Evolutionary conservation across 257 asterid genomes (phyloP).

Genomic region (Echium plantagineum): DNA sequence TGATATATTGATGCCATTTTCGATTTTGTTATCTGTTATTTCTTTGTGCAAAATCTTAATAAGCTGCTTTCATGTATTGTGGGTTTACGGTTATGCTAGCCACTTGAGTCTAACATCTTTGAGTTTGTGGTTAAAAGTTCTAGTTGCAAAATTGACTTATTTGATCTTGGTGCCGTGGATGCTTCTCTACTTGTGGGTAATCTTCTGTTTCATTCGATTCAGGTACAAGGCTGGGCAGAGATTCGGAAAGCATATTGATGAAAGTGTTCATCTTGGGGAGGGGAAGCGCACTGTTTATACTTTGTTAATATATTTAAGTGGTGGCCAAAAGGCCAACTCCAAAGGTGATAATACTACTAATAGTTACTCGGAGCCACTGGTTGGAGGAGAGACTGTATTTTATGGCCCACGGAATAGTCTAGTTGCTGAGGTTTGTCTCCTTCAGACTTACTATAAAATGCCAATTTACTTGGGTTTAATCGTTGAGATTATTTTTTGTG

Average conservation of each 20-base stretch:
- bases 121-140: too few species aligned
- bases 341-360: constrained; percentile 31
- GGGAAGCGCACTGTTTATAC: constrained; percentile 74
- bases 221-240: constrained; percentile 84
- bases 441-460: background rate
- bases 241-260: constrained; percentile 92
- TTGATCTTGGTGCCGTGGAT: background rate
- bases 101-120: too few species aligned
- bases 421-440: constrained; percentile 76
- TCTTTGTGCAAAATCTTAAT: too few species aligned
- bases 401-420: constrained; percentile 86
- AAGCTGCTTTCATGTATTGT: too few species aligned
- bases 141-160: background rate
- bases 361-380: constrained; percentile 40
- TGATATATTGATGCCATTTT: too few species aligned
- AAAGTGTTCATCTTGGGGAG: constrained; percentile 69
- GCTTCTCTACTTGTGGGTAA: background rate
- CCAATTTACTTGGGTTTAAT: background rate
- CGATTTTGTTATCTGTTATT: too few species aligned
- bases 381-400: constrained; percentile 96
- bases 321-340: constrained; percentile 40
- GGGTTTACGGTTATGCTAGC: too few species aligned
- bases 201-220: constrained; percentile 2
- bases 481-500: background rate
- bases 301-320: constrained; percentile 80